Conservation (phyloP, 2,329 filamentous ascomycete species). For the Beauveria asiatica region DNA sequence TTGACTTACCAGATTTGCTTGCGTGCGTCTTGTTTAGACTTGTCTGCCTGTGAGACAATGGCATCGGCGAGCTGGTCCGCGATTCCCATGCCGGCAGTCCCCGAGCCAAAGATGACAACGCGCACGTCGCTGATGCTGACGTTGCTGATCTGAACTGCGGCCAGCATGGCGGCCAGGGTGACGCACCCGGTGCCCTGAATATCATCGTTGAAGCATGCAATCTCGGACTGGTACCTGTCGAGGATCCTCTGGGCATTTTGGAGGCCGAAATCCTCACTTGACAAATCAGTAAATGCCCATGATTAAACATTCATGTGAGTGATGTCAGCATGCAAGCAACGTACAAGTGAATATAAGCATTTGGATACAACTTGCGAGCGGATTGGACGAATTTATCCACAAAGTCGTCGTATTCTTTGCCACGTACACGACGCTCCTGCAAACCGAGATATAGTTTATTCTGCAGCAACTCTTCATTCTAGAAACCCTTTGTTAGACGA, state of each 20-base stretch:
- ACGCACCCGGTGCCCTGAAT: constrained; percentile 85
- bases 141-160: constrained; percentile 61
- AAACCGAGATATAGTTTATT: constrained; percentile 77
- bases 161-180: constrained; percentile 73
- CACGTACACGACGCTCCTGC: constrained; percentile 55
- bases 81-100: constrained; percentile 76
- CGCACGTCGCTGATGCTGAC: constrained; percentile 59
- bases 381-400: constrained; percentile 65
- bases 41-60: constrained; percentile 58
- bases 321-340: not conserved
- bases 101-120: constrained; percentile 70
- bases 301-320: not conserved
- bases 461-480: constrained; percentile 60
- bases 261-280: constrained; percentile 69
- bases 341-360: constrained; percentile 71
- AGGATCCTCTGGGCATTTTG: constrained; percentile 66
- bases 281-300: not conserved
- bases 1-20: constrained; percentile 57
- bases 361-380: constrained; percentile 62
- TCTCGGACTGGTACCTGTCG: constrained; percentile 62
- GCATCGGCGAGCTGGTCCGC: constrained; percentile 78
- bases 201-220: constrained; percentile 86
- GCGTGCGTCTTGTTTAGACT: constrained; percentile 63
- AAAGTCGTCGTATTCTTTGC: constrained; percentile 67
- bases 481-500: not conserved